Conservation (phyloP, 257 asterid genomes). For the Solanum tarapatanum region DNA sequence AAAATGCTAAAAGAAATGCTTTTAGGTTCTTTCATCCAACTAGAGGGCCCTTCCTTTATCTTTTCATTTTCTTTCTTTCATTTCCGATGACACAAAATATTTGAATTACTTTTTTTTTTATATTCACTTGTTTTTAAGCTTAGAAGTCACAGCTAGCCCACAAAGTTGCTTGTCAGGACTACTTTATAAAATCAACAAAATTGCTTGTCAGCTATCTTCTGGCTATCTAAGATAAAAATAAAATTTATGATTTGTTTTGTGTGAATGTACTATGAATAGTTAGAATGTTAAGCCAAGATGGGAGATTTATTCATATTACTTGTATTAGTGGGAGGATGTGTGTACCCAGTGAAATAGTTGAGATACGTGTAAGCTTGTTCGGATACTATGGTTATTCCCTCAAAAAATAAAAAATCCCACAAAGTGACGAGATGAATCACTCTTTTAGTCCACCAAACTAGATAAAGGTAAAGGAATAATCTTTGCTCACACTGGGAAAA, state of each 20-base stretch:
- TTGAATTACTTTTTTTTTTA: background rate
- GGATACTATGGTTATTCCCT: background rate
- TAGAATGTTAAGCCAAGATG: background rate
- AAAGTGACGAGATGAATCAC: background rate
- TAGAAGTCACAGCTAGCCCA: background rate
- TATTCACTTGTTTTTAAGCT: background rate
- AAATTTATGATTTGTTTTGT: background rate
- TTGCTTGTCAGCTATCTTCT: background rate
- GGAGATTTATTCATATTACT: background rate
- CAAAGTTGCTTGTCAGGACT: background rate
- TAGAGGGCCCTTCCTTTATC: background rate
- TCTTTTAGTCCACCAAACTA: background rate
- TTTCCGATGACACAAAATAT: background rate
- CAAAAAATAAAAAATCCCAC: background rate
- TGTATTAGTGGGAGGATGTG: background rate
- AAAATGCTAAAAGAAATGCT: background rate
- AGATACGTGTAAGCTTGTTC: background rate
- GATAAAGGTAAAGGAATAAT: background rate
- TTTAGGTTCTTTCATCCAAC: background rate
- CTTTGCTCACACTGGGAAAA: background rate
- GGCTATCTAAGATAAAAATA: background rate
- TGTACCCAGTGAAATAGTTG: background rate
- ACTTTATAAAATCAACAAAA: background rate
- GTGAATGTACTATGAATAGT: background rate
- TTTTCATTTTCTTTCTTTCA: background rate